phyloP scores from a whole-genome alignment of 2,329 filamentous ascomycete genomes.

The Berkeleyomyces basicola region DNA sequence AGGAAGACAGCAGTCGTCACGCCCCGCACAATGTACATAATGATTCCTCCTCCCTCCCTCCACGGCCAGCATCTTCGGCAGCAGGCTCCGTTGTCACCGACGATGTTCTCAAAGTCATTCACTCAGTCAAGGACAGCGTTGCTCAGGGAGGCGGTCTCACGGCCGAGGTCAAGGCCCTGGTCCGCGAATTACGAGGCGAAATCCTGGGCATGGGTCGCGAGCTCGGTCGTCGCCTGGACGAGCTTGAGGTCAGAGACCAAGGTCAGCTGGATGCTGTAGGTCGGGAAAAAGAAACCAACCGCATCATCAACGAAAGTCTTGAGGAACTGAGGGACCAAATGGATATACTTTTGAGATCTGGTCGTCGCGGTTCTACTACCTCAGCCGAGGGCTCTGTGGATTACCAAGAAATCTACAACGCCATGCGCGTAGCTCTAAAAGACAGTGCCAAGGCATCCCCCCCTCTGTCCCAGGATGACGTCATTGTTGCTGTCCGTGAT shows the following conservation, averaged over 20 bases:
- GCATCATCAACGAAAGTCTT: constrained; percentile 65
- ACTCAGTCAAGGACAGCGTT: constrained; percentile 80
- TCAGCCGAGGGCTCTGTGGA: constrained; percentile 48
- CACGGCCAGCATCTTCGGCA: constrained; percentile 12
- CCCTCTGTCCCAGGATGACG: constrained; percentile 57
- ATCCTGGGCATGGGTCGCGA: constrained; percentile 90
- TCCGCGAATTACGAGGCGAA: constrained; percentile 78
- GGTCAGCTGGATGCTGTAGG: not conserved
- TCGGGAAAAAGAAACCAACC: constrained; percentile 31
- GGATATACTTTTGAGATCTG: constrained; percentile 60
- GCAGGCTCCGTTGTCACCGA: constrained; percentile 43
- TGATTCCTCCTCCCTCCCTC: not conserved
- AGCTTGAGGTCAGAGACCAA: constrained; percentile 28
- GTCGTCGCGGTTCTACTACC: constrained; percentile 48
- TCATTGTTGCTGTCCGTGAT: constrained; percentile 72
- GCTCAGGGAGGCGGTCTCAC: constrained; percentile 76
- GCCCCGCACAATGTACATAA: constrained; percentile 4
- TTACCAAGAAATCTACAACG: constrained; percentile 72
- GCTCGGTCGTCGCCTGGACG: constrained; percentile 71
- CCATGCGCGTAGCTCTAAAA: constrained; percentile 58
- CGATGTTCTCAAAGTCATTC: constrained; percentile 67
- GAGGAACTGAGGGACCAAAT: constrained; percentile 73
- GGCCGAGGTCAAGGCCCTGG: constrained; percentile 77
- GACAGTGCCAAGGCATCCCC: constrained; percentile 35
- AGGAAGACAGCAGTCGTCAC: constrained; percentile 17